phyloP scores from a whole-genome alignment of 441 rosid species.

The Hura crepitans region DNA sequence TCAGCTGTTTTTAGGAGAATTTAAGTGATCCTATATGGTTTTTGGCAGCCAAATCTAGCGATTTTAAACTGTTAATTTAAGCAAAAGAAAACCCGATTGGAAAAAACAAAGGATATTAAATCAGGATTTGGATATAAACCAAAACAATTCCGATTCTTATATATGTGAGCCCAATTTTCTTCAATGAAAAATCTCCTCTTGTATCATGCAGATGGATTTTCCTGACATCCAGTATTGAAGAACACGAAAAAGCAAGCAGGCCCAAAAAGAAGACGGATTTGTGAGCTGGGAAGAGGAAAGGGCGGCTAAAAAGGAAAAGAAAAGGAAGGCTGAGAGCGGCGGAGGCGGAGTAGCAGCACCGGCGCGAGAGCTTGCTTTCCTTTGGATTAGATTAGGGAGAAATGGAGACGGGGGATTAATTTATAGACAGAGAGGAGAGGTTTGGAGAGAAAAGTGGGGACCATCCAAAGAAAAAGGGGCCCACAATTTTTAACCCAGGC shows the following conservation, averaged over 20 bases:
- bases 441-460: neutral
- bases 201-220: slow-evolving; percentile 19
- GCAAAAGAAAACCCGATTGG: neutral
- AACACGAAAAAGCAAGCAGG: neutral
- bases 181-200: neutral
- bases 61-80: neutral
- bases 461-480: neutral
- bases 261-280: neutral
- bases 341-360: slow-evolving; percentile 12
- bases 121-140: neutral
- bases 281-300: neutral
- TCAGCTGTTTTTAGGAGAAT: neutral
- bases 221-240: slow-evolving; percentile 25
- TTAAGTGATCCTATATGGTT: neutral
- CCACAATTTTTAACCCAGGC: neutral
- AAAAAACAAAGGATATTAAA: neutral
- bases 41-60: neutral
- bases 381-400: neutral
- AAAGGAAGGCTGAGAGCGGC: neutral
- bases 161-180: neutral
- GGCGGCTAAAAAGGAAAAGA: neutral
- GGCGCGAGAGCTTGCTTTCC: neutral
- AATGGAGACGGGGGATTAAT: neutral
- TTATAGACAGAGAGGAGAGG: neutral
- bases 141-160: neutral